Evolutionary conservation across 768 basidiomycete species (phyloP), one percentile per base, ranked within the genome.

Genomic region (Boletus reticuloceps): DNA sequence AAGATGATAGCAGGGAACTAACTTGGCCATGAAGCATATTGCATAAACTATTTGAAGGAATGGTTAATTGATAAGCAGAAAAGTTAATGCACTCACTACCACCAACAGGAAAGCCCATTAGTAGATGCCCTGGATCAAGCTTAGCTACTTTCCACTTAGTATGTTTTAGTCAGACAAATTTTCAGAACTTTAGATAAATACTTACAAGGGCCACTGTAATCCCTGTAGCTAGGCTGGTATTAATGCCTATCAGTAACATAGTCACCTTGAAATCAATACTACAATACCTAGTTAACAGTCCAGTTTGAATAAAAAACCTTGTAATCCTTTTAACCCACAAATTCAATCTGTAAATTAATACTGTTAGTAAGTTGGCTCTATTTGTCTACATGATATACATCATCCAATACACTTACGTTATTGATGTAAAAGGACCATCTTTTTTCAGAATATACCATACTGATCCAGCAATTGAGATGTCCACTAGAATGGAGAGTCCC

Each of bases 21-120:
- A 70, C 68, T 70, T 69, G 19, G 68, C 52, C 59, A 69, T 69
- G 2, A 69, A 51, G 34, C 70, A 69, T 41, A 22, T 20, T 29
- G 65, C 63, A 58, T 69, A 69, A 36, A 70, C 68, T 69, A 8
- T 44, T 45, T 34, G 11, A 41, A 13, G 4, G 7, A 25, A 53
- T n/a, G 10, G 0, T 50, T 27, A 22, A 22, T 40, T 5, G 9
- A 12, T 39, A 32, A 16, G 12, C 4, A n/a, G 5, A 4, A 2
- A 44, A 32, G 0, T 29, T 5, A 42, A 17, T 45, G 9, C 5
- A 54, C 68, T 60, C n/a, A 69, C 68, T 47, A 4, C 60, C 47
- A 45, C 70, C 63, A 42, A 59, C 31, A 16, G 68, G 68, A 54
- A 69, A 66, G 47, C 43, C 16, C 68, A 69, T 69, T 0, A 51